These are phyloP conservation scores for Corylus heterophylla DNA, from an alignment of 306 rosid species.

Conservation along the genomic window DNA sequence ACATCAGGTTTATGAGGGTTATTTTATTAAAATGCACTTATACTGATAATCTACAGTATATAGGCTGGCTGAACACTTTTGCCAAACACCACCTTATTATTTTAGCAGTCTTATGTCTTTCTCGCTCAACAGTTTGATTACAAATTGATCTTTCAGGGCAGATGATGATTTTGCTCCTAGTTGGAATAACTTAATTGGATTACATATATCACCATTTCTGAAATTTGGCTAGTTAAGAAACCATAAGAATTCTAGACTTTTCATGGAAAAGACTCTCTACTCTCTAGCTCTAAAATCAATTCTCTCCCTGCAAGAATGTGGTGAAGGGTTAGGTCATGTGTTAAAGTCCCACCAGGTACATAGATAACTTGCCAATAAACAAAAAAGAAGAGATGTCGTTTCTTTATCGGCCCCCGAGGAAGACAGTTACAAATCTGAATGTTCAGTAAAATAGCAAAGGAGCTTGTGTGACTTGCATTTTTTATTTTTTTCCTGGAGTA, in stretches of 20 bases:
- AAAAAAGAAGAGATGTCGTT: not conserved
- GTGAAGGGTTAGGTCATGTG: not conserved
- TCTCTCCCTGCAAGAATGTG: not conserved
- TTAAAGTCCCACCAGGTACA: not conserved
- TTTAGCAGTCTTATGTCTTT: no score
- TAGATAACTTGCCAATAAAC: no score
- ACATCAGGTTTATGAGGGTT: no score
- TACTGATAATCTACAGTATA: no score
- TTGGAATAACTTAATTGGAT: not conserved
- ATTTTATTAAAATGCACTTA: no score
- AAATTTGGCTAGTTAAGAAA: not conserved
- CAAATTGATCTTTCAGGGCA: not conserved
- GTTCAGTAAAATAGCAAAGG: not conserved
- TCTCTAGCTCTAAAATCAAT: not conserved
- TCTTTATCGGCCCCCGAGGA: not conserved
- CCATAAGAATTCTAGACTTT: not conserved
- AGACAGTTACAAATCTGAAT: no score
- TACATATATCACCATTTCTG: no score
- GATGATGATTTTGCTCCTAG: not conserved
- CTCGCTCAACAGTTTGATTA: not conserved
- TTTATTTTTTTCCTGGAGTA: not conserved
- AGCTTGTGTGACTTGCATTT: not conserved
- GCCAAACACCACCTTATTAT: no score
- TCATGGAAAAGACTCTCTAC: not conserved
- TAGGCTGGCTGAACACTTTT: no score